Evolutionary conservation across 176 grass and related monocot species (phyloP).

Genomic region (Chloris gayana): DNA sequence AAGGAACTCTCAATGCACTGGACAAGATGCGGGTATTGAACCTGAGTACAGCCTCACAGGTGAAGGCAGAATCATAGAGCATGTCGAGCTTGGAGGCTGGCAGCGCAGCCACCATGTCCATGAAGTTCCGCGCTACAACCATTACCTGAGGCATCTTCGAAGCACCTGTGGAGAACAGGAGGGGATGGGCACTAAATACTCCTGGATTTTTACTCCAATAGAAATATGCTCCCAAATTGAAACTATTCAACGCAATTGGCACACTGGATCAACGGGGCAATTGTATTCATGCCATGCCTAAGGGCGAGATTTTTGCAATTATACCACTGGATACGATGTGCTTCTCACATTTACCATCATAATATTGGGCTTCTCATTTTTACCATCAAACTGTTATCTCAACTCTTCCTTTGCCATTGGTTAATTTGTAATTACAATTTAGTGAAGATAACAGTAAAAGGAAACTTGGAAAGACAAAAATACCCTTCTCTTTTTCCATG

Average conservation of each 20-base stretch:
- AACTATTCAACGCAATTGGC: background rate
- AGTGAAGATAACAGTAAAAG: too few relatives aligned
- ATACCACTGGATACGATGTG: too few relatives aligned
- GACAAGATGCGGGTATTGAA: background rate
- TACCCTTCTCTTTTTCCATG: too few relatives aligned
- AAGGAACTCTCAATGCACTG: background rate
- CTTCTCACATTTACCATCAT: too few relatives aligned
- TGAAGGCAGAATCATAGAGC: constrained; percentile 87
- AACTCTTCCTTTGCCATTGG: too few relatives aligned
- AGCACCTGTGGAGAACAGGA: background rate
- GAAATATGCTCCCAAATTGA: background rate
- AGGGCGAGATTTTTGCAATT: too few relatives aligned
- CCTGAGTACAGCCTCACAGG: constrained; percentile 94
- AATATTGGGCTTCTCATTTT: too few relatives aligned
- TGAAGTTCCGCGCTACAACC: constrained; percentile 90
- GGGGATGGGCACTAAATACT: background rate
- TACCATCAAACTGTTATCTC: too few relatives aligned
- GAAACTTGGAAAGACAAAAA: too few relatives aligned
- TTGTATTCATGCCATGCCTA: too few relatives aligned
- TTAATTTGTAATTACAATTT: too few relatives aligned
- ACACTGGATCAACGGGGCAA: too few relatives aligned
- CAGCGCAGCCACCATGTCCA: constrained; percentile 94
- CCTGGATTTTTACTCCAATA: background rate
- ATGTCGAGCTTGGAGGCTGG: constrained; percentile 75
- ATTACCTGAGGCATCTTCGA: constrained; percentile 85